These are phyloP conservation scores for Dothideomycetes sp. DNA, from an alignment of 2,329 filamentous ascomycete species.

Conservation along the genomic window DNA sequence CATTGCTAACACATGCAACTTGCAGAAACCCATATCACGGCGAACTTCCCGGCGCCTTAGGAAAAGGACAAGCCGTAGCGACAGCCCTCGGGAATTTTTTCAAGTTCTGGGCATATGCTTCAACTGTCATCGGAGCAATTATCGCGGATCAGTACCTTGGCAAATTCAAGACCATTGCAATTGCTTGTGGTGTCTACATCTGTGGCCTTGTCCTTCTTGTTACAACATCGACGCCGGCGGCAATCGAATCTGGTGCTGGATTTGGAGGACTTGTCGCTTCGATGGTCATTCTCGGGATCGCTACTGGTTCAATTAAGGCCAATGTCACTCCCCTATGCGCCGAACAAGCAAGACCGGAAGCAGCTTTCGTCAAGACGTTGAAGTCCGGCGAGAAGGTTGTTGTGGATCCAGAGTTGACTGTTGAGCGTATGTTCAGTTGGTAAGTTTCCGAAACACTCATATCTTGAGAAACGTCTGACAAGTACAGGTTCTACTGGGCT, in stretches of 20 bases:
- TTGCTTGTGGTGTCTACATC: constrained; percentile 24
- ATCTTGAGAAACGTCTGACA: constrained; percentile 14
- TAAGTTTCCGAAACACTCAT: not conserved
- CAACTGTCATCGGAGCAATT: constrained; percentile 18
- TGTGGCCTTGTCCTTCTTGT: constrained; percentile 28
- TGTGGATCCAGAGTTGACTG: constrained; percentile 38
- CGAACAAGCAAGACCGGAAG: constrained; percentile 35
- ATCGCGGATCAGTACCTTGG: constrained; percentile 43
- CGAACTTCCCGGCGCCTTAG: constrained; percentile 2
- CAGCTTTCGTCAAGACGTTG: constrained; percentile 28
- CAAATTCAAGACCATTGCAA: constrained; percentile 55
- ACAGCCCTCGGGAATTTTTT: constrained; percentile 36
- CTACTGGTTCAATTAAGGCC: constrained; percentile 57
- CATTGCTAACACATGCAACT: no score
- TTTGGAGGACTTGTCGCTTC: constrained; percentile 32
- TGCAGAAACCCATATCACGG: not conserved
- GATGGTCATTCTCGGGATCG: constrained; percentile 32
- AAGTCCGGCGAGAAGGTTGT: constrained; percentile 36
- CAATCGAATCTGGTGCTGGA: constrained; percentile 27
- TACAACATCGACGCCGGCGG: constrained; percentile 17
- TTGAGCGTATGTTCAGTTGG: constrained; percentile 29
- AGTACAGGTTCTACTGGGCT: constrained; percentile 57
- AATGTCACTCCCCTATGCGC: constrained; percentile 51
- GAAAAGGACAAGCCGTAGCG: constrained; percentile 25
- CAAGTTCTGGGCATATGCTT: constrained; percentile 30